Percentiles rank a stretch among this genome's conserved stretches.
Conservation (phyloP, 2,329 filamentous ascomycete species). For the Botrytis paeoniae region DNA sequence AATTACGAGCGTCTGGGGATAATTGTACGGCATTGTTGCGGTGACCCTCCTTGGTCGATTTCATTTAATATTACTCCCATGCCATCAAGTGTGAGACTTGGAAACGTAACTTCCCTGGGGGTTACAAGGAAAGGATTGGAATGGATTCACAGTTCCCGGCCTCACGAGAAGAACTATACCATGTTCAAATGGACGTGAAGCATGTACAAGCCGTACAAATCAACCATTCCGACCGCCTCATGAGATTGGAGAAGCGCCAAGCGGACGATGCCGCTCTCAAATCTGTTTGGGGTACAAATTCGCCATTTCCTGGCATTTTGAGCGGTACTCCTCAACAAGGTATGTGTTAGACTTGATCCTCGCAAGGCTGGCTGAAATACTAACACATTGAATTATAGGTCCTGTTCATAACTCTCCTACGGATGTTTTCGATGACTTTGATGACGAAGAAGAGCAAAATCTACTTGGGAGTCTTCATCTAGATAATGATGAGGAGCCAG, state of each 20-base stretch:
- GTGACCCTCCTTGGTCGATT: neutral
- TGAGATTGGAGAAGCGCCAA: constrained; percentile 62
- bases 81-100: constrained; percentile 5
- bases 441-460: constrained; percentile 76
- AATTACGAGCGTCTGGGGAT: neutral
- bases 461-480: constrained; percentile 78
- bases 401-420: constrained; percentile 74
- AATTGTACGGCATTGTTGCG: neutral
- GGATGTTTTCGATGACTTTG: constrained; percentile 86
- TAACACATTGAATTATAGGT: constrained; percentile 50
- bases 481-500: constrained; percentile 82
- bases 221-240: constrained; percentile 59
- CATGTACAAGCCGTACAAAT: constrained; percentile 62
- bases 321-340: constrained; percentile 84
- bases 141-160: constrained; percentile 64
- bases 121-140: constrained; percentile 38
- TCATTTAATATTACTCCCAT: constrained; percentile 8
- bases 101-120: constrained; percentile 3
- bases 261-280: constrained; percentile 68
- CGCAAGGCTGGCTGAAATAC: constrained; percentile 13
- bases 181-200: constrained; percentile 68
- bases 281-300: constrained; percentile 87
- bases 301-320: constrained; percentile 83
- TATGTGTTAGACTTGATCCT: constrained; percentile 45
- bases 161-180: constrained; percentile 63